phyloP scores from a whole-genome alignment of 2,329 filamentous ascomycete genomes.

The Cercospora sp. region DNA sequence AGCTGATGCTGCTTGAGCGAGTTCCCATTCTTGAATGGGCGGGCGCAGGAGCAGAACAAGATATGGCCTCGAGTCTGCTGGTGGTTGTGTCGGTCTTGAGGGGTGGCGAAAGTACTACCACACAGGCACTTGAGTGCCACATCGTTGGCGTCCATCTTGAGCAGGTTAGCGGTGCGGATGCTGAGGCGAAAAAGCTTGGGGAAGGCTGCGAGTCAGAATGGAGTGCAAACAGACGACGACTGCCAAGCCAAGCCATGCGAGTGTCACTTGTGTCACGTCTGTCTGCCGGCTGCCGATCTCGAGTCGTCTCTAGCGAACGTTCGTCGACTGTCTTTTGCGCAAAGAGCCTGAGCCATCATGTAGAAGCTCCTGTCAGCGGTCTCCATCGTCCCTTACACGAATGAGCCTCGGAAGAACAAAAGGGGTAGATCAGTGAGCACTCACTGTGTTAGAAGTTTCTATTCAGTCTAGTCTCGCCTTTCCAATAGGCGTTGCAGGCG shows the following conservation, averaged over 20 bases:
- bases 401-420: not conserved
- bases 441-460: not conserved
- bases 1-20: not conserved
- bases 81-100: not conserved
- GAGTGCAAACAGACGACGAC: not conserved
- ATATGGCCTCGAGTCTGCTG: not conserved
- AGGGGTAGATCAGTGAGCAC: not conserved
- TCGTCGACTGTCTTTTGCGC: too few relatives aligned
- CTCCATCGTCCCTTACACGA: not conserved
- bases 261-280: not conserved
- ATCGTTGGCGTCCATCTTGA: not conserved
- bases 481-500: not conserved
- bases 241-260: not conserved
- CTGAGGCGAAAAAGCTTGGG: too few relatives aligned
- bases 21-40: not conserved
- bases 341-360: too few relatives aligned
- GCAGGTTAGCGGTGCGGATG: too few relatives aligned
- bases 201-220: too few relatives aligned
- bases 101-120: not conserved
- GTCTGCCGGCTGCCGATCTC: not conserved
- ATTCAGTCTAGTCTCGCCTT: slow-evolving; percentile 19
- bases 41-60: not conserved
- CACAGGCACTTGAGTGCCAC: not conserved
- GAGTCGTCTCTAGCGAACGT: not conserved
- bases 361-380: not conserved